Percentiles rank a stretch among this genome's conserved stretches.
Conservation (phyloP, 345 rosid genomes). For the Litchi chinensis region DNA sequence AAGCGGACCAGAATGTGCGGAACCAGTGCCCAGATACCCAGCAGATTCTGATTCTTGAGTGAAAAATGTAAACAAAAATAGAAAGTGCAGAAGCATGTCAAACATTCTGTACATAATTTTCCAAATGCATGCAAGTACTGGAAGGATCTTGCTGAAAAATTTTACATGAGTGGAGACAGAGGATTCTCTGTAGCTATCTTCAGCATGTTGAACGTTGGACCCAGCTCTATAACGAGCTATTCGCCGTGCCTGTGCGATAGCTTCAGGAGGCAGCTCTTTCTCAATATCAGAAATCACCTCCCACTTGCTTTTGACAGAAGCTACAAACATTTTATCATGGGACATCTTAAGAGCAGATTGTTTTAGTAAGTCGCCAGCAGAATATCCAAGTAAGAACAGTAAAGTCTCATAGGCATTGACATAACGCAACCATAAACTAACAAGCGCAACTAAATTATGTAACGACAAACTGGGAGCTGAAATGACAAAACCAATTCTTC, state of each 20-base stretch:
- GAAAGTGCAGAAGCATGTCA: slow-evolving; percentile 30
- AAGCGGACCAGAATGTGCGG: slow-evolving; percentile 35
- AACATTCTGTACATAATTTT: slow-evolving; percentile 38
- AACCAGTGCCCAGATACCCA: slow-evolving; percentile 34
- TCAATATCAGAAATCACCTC: slow-evolving; percentile 58
- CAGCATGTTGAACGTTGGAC: slow-evolving; percentile 36
- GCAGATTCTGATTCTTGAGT: slow-evolving; percentile 36
- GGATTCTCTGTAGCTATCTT: slow-evolving; percentile 30
- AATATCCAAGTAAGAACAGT: slow-evolving; percentile 55
- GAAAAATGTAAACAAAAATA: slow-evolving; percentile 28
- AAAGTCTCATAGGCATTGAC: slow-evolving; percentile 64
- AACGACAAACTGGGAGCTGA: slow-evolving; percentile 61
- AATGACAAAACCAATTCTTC: slow-evolving; percentile 51
- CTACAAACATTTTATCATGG: slow-evolving; percentile 41
- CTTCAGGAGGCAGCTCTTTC: slow-evolving; percentile 73
- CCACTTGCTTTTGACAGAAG: slow-evolving; percentile 58
- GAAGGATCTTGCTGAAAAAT: slow-evolving; percentile 35
- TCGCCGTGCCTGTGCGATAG: slow-evolving; percentile 81
- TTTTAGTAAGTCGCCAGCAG: slow-evolving; percentile 46
- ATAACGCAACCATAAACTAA: slow-evolving; percentile 70
- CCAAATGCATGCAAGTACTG: slow-evolving; percentile 42
- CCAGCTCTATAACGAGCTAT: slow-evolving; percentile 64
- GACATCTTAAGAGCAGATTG: slow-evolving; percentile 47
- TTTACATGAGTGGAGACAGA: slow-evolving; percentile 27
- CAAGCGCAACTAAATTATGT: slow-evolving; percentile 51